Percentiles rank a stretch among this genome's conserved stretches.
phyloP scores from a whole-genome alignment of 2,329 filamentous ascomycete species.

The Zymoseptoria ardabiliae region DNA sequence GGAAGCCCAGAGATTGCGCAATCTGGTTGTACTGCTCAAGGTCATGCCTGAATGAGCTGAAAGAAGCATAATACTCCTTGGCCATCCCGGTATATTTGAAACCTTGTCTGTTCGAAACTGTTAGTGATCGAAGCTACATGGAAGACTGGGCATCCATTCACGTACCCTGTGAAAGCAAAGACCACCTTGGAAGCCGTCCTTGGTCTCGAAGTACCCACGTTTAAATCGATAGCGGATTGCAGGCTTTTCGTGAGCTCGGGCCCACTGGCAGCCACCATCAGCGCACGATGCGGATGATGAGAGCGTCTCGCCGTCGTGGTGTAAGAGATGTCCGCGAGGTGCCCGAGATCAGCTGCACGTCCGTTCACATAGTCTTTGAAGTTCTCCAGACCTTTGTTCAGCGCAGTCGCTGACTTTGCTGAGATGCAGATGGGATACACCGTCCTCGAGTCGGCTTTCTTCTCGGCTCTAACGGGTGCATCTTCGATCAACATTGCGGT shows the following conservation, averaged over 20 bases:
- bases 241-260: conserved; percentile 7
- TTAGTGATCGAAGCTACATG: neutral
- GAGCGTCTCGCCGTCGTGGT: conserved; percentile 22
- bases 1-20: conserved; percentile 3
- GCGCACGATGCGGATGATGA: conserved; percentile 3
- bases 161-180: conserved; percentile 1
- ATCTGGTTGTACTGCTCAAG: conserved; percentile 4
- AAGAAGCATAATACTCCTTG: conserved; percentile 1
- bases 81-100: conserved; percentile 10
- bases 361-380: neutral
- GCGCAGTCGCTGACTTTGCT: conserved; percentile 1
- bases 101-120: conserved; percentile 8
- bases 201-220: neutral
- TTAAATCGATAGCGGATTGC: neutral
- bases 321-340: conserved; percentile 13
- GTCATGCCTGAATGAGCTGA: conserved; percentile 1
- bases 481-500: conserved; percentile 26
- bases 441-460: neutral
- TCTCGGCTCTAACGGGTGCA: conserved; percentile 2
- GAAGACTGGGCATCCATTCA: neutral
- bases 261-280: no score
- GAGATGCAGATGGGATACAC: conserved; percentile 3
- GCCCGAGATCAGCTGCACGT: neutral
- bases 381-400: neutral
- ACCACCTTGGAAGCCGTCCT: no score